phyloP scores from a whole-genome alignment of 257 asterid species.

The Fraxinus americana region DNA sequence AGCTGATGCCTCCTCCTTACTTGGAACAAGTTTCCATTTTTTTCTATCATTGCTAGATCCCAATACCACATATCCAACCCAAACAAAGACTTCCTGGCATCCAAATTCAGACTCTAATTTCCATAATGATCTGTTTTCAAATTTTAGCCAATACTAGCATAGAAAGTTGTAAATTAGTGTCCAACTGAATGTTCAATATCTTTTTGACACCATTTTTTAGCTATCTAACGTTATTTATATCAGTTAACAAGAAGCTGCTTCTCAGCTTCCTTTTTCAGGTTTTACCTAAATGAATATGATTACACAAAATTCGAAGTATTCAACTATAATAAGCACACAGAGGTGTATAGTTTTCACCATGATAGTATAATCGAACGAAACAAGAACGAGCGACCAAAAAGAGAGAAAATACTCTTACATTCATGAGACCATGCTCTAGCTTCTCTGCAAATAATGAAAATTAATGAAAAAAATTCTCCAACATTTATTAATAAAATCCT shows the following conservation, averaged over 20 bases:
- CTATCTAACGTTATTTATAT: too few species aligned
- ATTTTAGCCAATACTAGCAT: too few species aligned
- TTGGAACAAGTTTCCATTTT: not conserved
- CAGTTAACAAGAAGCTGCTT: too few species aligned
- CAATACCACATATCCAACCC: not conserved
- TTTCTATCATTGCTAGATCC: not conserved
- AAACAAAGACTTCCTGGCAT: not conserved
- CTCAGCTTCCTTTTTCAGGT: constrained; percentile 4
- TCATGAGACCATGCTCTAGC: constrained; percentile 79
- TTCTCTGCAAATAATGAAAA: constrained; percentile 56
- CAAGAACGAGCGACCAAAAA: not conserved
- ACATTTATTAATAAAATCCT: not conserved
- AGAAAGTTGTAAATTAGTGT: too few species aligned
- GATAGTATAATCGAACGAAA: not conserved
- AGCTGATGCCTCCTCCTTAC: not conserved
- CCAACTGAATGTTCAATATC: not conserved
- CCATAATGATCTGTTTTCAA: too few species aligned
- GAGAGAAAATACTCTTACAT: constrained; percentile 41
- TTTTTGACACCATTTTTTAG: too few species aligned
- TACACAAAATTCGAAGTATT: constrained; percentile 3
- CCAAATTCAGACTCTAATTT: not conserved
- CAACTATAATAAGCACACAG: not conserved
- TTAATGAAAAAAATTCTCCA: not conserved
- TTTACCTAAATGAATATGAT: not conserved
- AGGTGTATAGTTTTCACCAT: not conserved